These are phyloP conservation scores for Alloascoidea africana DNA, from an alignment of 805 yeast species.

Conservation along the genomic window DNA sequence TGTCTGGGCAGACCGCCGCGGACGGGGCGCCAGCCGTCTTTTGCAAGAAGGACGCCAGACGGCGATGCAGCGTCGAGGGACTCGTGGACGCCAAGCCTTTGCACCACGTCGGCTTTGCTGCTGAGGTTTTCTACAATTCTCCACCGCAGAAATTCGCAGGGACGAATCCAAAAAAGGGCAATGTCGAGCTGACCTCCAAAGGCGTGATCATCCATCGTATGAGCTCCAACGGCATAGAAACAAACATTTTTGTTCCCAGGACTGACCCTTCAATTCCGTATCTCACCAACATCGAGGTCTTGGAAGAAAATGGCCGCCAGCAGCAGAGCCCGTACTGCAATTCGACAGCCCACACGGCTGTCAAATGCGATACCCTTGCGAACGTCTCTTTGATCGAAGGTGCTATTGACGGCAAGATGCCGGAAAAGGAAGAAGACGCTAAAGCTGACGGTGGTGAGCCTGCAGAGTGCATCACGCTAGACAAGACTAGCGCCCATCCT, in stretches of 20 bases:
- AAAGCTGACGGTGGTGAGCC: too few relatives aligned
- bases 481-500: too few relatives aligned
- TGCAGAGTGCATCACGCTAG: too few relatives aligned
- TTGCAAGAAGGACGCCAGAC: neutral
- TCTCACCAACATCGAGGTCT: neutral
- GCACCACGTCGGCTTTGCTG: neutral
- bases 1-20: too few relatives aligned
- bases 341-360: too few relatives aligned
- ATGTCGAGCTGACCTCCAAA: neutral
- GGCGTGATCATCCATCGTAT: neutral
- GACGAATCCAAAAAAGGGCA: neutral
- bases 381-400: too few relatives aligned
- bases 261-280: constrained; percentile 1
- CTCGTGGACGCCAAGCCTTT: neutral
- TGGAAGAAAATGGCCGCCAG: too few relatives aligned
- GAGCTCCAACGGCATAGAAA: neutral
- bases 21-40: too few relatives aligned
- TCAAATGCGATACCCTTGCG: too few relatives aligned
- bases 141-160: neutral
- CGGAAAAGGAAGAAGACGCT: too few relatives aligned
- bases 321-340: too few relatives aligned
- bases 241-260: neutral
- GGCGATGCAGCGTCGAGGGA: neutral
- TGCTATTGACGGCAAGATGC: too few relatives aligned
- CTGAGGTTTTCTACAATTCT: neutral